These are phyloP conservation scores for Vitis hybrid DNA, from an alignment of 177 flowering plant genomes.

Conservation along the genomic window DNA sequence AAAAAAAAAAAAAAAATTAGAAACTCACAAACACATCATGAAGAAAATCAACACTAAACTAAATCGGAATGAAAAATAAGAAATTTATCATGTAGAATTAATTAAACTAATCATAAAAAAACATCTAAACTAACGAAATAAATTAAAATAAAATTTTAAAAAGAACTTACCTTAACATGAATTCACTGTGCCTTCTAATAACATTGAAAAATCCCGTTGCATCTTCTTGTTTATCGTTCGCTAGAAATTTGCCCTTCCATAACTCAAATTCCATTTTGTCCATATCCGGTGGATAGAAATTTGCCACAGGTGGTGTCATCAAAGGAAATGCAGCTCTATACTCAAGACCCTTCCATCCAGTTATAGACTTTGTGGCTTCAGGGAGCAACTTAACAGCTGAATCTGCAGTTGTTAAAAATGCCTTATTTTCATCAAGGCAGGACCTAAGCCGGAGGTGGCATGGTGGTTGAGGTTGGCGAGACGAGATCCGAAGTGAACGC, in stretches of 20 bases:
- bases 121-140: no score
- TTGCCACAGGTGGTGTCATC: slow-evolving; percentile 82
- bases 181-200: slow-evolving; percentile 70
- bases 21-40: no score
- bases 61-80: no score
- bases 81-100: no score
- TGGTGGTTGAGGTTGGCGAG: slow-evolving; percentile 77
- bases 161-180: background rate
- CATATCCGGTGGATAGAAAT: slow-evolving; percentile 95
- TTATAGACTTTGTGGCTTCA: slow-evolving; percentile 54
- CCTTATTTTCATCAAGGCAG: slow-evolving; percentile 80
- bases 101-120: no score
- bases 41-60: no score
- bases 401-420: slow-evolving; percentile 92
- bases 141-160: no score
- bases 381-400: slow-evolving; percentile 73
- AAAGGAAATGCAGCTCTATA: slow-evolving; percentile 87
- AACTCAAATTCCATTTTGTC: slow-evolving; percentile 85
- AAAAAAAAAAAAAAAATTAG: no score
- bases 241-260: slow-evolving; percentile 62
- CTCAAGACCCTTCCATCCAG: slow-evolving; percentile 88
- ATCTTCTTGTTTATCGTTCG: slow-evolving; percentile 50
- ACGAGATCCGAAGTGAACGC: slow-evolving; percentile 90
- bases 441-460: slow-evolving; percentile 79
- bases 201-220: slow-evolving; percentile 78